phyloP scores from a whole-genome alignment of 768 basidiomycete species.

The Rhodotorula taiwanensis region DNA sequence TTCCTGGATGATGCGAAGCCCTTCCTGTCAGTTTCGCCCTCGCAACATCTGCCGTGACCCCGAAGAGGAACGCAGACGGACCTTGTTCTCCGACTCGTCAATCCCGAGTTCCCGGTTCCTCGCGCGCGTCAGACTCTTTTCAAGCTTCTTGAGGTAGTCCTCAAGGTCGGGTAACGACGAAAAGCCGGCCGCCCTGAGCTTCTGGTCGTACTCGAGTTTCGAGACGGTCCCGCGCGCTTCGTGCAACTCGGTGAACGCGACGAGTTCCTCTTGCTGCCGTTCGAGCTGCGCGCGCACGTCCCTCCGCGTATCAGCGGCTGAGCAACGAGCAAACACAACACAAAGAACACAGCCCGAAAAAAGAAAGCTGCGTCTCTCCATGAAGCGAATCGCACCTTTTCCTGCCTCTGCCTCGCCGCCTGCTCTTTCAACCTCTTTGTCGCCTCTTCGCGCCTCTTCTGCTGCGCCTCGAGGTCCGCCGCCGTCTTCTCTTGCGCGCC shows the following conservation, averaged over 20 bases:
- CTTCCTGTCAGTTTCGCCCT: neutral
- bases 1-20: slow-evolving; percentile 53
- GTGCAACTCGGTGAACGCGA: slow-evolving; percentile 58
- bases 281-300: slow-evolving; percentile 50
- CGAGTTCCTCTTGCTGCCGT: slow-evolving; percentile 69
- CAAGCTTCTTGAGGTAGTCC: slow-evolving; percentile 76
- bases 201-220: slow-evolving; percentile 58
- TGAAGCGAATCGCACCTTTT: slow-evolving; percentile 57
- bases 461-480: slow-evolving; percentile 70
- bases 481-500: slow-evolving; percentile 66
- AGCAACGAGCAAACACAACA: neutral
- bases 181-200: slow-evolving; percentile 58
- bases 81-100: slow-evolving; percentile 52
- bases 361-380: neutral
- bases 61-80: slow-evolving; percentile 45
- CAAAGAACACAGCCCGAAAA: neutral
- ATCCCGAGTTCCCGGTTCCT: slow-evolving; percentile 73
- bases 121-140: slow-evolving; percentile 64
- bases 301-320: neutral
- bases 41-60: neutral
- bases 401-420: slow-evolving; percentile 71
- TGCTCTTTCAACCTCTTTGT: slow-evolving; percentile 84
- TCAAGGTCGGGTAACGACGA: slow-evolving; percentile 55
- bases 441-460: slow-evolving; percentile 77
- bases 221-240: slow-evolving; percentile 57